These are phyloP conservation scores for Cercospora nicotianae DNA, from an alignment of 2,329 filamentous ascomycete genomes.

Conservation along the genomic window DNA sequence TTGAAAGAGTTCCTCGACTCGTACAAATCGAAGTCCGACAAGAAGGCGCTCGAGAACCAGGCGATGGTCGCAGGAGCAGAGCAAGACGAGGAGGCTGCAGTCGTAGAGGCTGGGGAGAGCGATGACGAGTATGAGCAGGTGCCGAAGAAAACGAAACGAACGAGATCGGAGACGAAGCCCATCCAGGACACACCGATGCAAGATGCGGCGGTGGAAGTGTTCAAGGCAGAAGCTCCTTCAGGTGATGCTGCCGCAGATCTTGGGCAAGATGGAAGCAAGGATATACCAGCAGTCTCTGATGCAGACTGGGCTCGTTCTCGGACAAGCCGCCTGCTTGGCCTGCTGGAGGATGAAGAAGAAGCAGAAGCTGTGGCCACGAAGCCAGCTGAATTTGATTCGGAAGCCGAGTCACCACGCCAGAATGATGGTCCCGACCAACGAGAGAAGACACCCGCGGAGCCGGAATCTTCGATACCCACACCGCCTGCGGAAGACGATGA, in stretches of 20 bases:
- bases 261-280: not conserved
- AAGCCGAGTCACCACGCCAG: slow-evolving; percentile 21
- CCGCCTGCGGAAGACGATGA: slow-evolving; percentile 35
- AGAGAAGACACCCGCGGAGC: slow-evolving; percentile 9
- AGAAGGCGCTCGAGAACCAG: slow-evolving; percentile 57
- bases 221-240: slow-evolving; percentile 24
- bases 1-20: slow-evolving; percentile 82
- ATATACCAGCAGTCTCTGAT: slow-evolving; percentile 61
- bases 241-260: not conserved
- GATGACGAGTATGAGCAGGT: slow-evolving; percentile 70
- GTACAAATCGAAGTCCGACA: slow-evolving; percentile 63
- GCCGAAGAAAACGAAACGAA: slow-evolving; percentile 47
- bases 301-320: slow-evolving; percentile 89
- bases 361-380: slow-evolving; percentile 24
- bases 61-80: slow-evolving; percentile 31
- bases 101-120: slow-evolving; percentile 54
- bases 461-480: slow-evolving; percentile 28
- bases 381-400: slow-evolving; percentile 10
- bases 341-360: slow-evolving; percentile 69
- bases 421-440: not conserved
- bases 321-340: slow-evolving; percentile 80
- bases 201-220: not conserved
- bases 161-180: slow-evolving; percentile 17
- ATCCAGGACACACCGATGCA: not conserved
- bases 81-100: slow-evolving; percentile 25